Conservation (phyloP, 2,329 filamentous ascomycete species). For the Purpureocillium lavendulum region DNA sequence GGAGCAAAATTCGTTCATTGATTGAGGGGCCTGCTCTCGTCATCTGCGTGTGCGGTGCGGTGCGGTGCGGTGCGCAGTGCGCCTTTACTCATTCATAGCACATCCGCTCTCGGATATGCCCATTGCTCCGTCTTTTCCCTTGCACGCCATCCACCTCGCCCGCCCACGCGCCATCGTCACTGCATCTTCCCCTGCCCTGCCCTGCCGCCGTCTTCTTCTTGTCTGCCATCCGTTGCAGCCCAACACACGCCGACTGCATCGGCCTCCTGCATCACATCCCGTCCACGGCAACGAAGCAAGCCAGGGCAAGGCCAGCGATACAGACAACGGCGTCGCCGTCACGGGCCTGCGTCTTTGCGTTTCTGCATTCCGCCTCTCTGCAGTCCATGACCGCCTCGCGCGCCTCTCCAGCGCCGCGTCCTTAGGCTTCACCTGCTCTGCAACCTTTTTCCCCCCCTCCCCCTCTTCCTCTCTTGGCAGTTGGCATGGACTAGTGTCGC, state of each 20-base stretch:
- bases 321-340: no score
- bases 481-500: constrained; percentile 32
- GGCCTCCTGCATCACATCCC: constrained; percentile 1
- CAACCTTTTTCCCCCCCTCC: constrained; percentile 5
- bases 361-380: no score
- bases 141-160: neutral
- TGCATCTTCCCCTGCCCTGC: neutral
- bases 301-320: no score
- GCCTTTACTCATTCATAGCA: no score
- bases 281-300: no score
- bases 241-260: neutral
- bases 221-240: constrained; percentile 7
- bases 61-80: constrained; percentile 3
- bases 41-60: constrained; percentile 15
- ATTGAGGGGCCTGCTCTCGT: constrained; percentile 12
- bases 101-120: constrained; percentile 20
- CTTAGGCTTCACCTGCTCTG: neutral
- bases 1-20: constrained; percentile 15
- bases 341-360: no score
- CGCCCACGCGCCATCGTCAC: no score
- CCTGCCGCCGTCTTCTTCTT: constrained; percentile 20
- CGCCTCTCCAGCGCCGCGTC: neutral
- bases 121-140: neutral
- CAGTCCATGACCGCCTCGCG: constrained; percentile 3
- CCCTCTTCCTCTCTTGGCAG: constrained; percentile 24